Percentiles rank a stretch among this genome's conserved stretches.
These are phyloP conservation scores for Chrysanthemum lavandulifolium DNA, from an alignment of 129 eudicot species.

Conservation along the genomic window DNA sequence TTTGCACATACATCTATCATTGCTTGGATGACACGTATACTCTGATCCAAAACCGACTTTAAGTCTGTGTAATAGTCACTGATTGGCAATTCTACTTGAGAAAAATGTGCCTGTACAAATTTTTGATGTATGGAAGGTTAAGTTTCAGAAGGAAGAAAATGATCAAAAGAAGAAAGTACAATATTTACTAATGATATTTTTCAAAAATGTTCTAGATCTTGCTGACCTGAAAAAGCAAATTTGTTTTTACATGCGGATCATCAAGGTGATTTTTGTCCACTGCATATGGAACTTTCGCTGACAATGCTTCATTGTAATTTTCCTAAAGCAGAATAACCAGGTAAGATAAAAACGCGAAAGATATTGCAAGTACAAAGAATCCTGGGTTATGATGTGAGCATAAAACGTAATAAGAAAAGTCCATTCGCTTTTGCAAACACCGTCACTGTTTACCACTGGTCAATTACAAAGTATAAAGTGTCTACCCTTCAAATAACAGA, in stretches of 20 bases:
- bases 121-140: constrained; percentile 11
- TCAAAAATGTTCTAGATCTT: constrained; percentile 5
- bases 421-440: neutral
- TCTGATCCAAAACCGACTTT: constrained; percentile 96
- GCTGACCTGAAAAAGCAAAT: constrained; percentile 93
- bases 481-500: neutral
- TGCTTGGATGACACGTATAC: constrained; percentile 93
- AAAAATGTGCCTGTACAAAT: constrained; percentile 80
- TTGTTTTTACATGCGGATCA: constrained; percentile 96
- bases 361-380: constrained; percentile 1
- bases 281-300: constrained; percentile 64
- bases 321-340: constrained; percentile 46
- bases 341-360: constrained; percentile 9
- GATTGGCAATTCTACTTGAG: constrained; percentile 79
- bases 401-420: neutral
- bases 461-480: neutral
- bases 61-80: constrained; percentile 89
- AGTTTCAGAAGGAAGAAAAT: neutral
- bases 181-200: neutral
- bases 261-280: constrained; percentile 83
- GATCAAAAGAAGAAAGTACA: no score
- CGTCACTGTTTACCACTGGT: neutral
- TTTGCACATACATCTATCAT: constrained; percentile 98
- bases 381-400: neutral
- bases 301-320: constrained; percentile 75